Evolutionary conservation across 176 grass and related monocot species (phyloP), one percentile per base, ranked within the genome.

Genomic region (Bonia amplexicaulis): DNA sequence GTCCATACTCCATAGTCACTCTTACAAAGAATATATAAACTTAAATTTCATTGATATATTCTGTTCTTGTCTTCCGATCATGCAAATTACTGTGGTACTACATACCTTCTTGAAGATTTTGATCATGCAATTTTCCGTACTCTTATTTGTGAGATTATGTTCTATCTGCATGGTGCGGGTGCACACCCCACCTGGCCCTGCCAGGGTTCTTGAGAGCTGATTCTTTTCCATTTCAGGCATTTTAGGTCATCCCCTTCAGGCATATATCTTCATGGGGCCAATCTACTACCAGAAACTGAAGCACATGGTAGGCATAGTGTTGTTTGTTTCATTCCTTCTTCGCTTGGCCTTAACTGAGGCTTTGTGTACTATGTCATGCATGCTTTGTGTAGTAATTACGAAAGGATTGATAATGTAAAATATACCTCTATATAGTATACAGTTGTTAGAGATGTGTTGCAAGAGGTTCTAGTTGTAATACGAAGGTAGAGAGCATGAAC

Each of bases 281-380:
- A 98, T 98, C 77, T 98, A 95, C 81, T 95, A 95, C 79, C 96
- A 95, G 76, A 98, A 98, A 81, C 82, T 98, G 59, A 98, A 98
- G 83, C 96, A 98, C 65, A 98, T 98, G 96, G 96, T 98, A 92
- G 29, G 73, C 74, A 80, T 73, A 77, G 17, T 26, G 71, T 78
- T 19, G 10, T 62, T 78, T 65, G n/a, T 80, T 46, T 66, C 19
- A 2, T 73, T 87, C 3, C 25, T 48, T 87, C 82, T 58, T 73
- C 27, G 1, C 22, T 69, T 73, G 22, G 16, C 6, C 63, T 80
- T 84, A 65, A 72, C 12, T 17, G 23, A 41, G 53, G 22, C n/a
- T 39, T 69, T 61, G 9, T 71, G 75, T 71, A 57, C 25, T 54
- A 20, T 82, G 9, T 37, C 16, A 15, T 31, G 33, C 35, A 77